phyloP scores from a whole-genome alignment of 768 basidiomycete genomes.

The Boletus rubropictus region DNA sequence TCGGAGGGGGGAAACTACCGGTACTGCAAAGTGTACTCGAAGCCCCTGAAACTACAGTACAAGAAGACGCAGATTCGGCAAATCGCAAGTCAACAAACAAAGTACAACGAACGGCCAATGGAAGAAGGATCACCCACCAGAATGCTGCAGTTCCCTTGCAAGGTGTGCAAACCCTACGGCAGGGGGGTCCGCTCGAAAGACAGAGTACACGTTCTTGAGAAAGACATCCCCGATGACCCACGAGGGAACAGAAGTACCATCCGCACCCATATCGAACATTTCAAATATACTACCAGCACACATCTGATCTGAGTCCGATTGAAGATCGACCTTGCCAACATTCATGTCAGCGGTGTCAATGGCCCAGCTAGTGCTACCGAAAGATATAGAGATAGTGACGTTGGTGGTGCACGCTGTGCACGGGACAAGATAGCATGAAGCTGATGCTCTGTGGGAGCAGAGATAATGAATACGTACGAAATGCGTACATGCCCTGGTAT shows the following conservation, averaged over 20 bases:
- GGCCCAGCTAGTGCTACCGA: conserved; percentile 72
- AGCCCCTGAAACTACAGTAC: background rate
- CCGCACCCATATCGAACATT: conserved; percentile 18
- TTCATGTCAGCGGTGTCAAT: conserved; percentile 76
- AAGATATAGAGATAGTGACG: conserved; percentile 56
- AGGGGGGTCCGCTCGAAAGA: conserved; percentile 15
- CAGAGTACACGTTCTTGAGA: conserved; percentile 34
- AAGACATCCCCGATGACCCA: conserved; percentile 73
- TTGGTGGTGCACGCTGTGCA: conserved; percentile 55
- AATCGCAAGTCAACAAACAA: background rate
- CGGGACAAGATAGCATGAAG: background rate
- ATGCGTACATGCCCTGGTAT: conserved; percentile 63
- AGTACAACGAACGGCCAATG: background rate
- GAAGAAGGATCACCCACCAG: background rate
- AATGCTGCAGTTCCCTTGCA: background rate
- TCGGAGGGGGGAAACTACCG: too few relatives aligned
- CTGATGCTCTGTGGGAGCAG: background rate
- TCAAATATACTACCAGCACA: conserved; percentile 72
- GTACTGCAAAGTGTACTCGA: background rate
- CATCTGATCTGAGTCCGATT: conserved; percentile 3
- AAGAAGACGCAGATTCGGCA: background rate
- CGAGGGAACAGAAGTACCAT: conserved; percentile 30
- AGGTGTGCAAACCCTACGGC: conserved; percentile 20
- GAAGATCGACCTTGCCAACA: conserved; percentile 45
- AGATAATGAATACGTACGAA: conserved; percentile 46